Evolutionary conservation across 2,329 filamentous ascomycete genomes (phyloP), one percentile per base, ranked within the genome.

Genomic region (Nothophaeocryptopus gaeumannii): DNA sequence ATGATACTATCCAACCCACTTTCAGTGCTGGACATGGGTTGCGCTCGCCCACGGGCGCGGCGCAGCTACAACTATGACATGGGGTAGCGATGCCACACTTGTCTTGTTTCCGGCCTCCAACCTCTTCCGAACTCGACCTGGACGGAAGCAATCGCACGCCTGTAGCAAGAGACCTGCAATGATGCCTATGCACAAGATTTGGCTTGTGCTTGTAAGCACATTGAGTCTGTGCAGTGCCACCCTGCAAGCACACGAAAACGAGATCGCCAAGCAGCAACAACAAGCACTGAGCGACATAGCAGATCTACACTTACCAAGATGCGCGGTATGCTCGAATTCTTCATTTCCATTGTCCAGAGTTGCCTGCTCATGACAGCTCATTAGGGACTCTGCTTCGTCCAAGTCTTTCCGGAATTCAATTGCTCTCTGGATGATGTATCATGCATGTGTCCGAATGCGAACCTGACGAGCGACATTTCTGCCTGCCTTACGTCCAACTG

Each of bases 401-500:
- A 56, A 46, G 37, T 43, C 11, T 46, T 58, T n/a, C 56, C 56
- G 7, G 45, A 53, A 2, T 58, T 50, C 36, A 39, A 45, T n/a
- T 56, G 54, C 43, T 44, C 50, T 2, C 20, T 54, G 9, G 33
- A 48, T 20, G 37, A 52, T 9, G 46, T 50, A 2, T 43, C 47
- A 3, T 54, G 56, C 41, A 50, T 58, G 16, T 58, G 56, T 35
- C 39, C 53, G 5, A 58, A 58, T 36, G 45, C 46, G 12, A 56
- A 58, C 30, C 49, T 58, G 40, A 56, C 56, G 14, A 58, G 31
- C 32, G 48, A 46, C 10, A 43, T 58, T 5, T 50, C 47, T 8
- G 56, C 56, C 9, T 58, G 56, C 31, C 36, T 53, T 10, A 47
- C 41, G 4, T 51, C 53, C 3, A 58, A 58, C 14, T 58, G 56